Evolutionary conservation across 2,329 filamentous ascomycete species (phyloP).

Genomic region (Talaromyces sp.): DNA sequence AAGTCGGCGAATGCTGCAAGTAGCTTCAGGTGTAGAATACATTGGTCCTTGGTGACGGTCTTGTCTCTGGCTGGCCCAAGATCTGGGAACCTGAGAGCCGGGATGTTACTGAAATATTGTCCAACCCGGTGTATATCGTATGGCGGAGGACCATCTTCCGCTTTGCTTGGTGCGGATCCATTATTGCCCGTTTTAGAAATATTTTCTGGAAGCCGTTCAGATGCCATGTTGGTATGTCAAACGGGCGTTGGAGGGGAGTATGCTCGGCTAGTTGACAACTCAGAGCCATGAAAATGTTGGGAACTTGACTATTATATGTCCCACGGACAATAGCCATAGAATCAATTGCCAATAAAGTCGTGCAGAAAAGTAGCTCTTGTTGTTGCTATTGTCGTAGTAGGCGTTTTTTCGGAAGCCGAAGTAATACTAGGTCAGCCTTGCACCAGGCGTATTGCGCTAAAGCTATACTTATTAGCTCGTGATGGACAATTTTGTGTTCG

Average conservation of each 20-base stretch:
- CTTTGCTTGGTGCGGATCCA: neutral
- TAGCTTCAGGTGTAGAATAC: constrained; percentile 69
- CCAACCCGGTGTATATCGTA: neutral
- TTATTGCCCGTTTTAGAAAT: neutral
- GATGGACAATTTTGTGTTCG: neutral
- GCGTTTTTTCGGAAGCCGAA: neutral
- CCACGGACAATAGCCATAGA: neutral
- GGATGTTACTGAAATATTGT: neutral
- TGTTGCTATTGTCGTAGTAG: neutral
- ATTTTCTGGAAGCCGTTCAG: neutral
- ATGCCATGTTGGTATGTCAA: neutral
- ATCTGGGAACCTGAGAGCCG: neutral
- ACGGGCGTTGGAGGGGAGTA: neutral
- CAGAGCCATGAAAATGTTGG: neutral
- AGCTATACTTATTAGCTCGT: neutral
- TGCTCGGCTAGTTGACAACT: neutral
- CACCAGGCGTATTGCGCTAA: neutral
- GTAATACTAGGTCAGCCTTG: neutral
- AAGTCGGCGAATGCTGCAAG: constrained; percentile 64
- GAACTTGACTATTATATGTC: neutral
- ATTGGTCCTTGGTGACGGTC: constrained; percentile 47
- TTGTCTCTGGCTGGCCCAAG: constrained; percentile 1
- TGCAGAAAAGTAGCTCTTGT: neutral
- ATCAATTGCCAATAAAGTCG: neutral
- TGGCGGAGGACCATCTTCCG: neutral